Evolutionary conservation across 768 basidiomycete genomes (phyloP).

Genomic region (Suillus occidentalis): DNA sequence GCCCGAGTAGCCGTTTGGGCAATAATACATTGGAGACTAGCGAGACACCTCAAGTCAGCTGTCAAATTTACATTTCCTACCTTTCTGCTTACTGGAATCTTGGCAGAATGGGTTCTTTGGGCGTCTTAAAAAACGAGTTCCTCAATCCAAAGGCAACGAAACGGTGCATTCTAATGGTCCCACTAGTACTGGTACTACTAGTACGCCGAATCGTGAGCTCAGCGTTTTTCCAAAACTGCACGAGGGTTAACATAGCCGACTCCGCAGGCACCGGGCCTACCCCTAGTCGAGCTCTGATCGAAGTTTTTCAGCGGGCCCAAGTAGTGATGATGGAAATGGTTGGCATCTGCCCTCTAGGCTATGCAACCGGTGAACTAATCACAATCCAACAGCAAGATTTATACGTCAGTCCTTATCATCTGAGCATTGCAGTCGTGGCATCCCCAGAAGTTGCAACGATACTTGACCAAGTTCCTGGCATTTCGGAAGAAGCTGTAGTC

Average conservation of each 20-base stretch:
- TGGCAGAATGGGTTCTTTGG: neutral
- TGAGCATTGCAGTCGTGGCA: conserved; percentile 8
- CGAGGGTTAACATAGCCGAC: neutral
- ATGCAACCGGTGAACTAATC: neutral
- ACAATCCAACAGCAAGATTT: conserved; percentile 8
- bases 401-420: conserved; percentile 8
- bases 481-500: neutral
- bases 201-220: neutral
- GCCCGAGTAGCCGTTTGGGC: neutral
- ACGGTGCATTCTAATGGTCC: neutral
- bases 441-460: neutral
- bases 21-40: no score
- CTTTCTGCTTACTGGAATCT: neutral
- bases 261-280: neutral
- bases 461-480: neutral
- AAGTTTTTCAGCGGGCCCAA: conserved; percentile 7
- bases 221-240: neutral
- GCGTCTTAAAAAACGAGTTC: neutral
- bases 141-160: neutral
- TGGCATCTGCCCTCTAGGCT: neutral
- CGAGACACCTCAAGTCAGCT: neutral
- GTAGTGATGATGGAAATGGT: conserved; percentile 3
- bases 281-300: neutral
- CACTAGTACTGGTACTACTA: no score
- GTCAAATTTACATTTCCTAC: neutral